These are phyloP conservation scores for Corymbia maculata DNA, from an alignment of 345 rosid genomes.

Conservation along the genomic window DNA sequence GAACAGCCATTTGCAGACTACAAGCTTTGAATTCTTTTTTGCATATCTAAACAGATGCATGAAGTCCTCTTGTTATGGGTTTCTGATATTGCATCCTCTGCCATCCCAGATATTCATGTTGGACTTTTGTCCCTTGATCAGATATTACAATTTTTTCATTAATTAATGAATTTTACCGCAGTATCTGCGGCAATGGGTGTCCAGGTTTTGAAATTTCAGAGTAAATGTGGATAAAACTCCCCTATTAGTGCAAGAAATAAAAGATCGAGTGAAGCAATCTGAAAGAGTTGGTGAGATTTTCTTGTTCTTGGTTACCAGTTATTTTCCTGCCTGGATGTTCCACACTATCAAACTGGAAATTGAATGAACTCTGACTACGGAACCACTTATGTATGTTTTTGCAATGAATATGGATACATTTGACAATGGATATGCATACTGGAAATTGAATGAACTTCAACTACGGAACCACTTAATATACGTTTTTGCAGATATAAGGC, in stretches of 20 bases:
- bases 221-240: conserved; percentile 95
- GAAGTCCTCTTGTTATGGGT: background rate
- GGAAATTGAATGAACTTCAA: too few species aligned
- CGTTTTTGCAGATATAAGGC: too few species aligned
- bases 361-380: background rate
- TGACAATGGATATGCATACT: background rate
- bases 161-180: conserved; percentile 11
- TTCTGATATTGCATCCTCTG: background rate
- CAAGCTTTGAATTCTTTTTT: background rate
- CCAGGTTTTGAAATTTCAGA: conserved; percentile 88
- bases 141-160: background rate
- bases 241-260: conserved; percentile 52
- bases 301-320: background rate
- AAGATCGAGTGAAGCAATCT: conserved; percentile 72
- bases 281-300: conserved; percentile 52
- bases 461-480: too few species aligned
- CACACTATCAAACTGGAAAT: background rate
- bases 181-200: conserved; percentile 52
- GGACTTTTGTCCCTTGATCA: background rate
- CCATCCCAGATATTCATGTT: background rate
- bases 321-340: background rate
- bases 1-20: background rate
- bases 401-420: background rate
- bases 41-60: background rate
- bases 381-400: background rate